A percentile compares a stretch with the other conserved stretches of the same genome.
Evolutionary conservation across 805 yeast genomes (phyloP).

Genomic region (Kazachstania martiniae): DNA sequence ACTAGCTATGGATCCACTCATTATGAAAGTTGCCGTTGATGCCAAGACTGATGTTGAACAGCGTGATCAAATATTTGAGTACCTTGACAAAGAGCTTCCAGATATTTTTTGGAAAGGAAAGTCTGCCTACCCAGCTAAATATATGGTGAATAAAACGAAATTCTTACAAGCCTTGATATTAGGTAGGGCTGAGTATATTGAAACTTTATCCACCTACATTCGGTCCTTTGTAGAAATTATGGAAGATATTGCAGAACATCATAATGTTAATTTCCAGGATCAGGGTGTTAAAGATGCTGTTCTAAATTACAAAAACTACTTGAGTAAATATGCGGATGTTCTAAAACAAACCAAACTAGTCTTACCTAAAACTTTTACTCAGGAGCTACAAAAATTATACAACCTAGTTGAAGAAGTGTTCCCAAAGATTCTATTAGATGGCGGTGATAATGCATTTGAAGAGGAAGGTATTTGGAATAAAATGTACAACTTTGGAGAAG

Average conservation of each 20-base stretch:
- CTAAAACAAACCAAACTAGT: constrained; percentile 1
- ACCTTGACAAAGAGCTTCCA: constrained; percentile 21
- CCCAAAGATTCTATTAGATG: constrained; percentile 6
- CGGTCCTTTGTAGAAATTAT: constrained; percentile 35
- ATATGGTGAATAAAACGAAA: constrained; percentile 17
- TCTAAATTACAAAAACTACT: constrained; percentile 28
- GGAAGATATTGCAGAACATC: constrained; percentile 37
- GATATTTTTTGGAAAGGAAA: constrained; percentile 13
- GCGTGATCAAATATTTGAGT: constrained; percentile 16
- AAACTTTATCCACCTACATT: constrained; percentile 12
- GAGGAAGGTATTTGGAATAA: too few relatives aligned
- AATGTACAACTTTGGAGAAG: too few relatives aligned
- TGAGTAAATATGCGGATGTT: constrained; percentile 8
- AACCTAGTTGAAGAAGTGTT: constrained; percentile 10
- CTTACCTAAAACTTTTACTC: constrained; percentile 8
- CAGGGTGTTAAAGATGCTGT: constrained; percentile 57
- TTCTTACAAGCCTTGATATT: constrained; percentile 17
- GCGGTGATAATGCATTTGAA: constrained; percentile 1
- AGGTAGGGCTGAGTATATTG: constrained; percentile 16
- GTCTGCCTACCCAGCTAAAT: constrained; percentile 15
- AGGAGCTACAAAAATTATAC: constrained; percentile 8
- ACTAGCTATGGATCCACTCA: constrained; percentile 18
- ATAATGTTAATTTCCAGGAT: constrained; percentile 72
- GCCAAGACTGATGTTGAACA: constrained; percentile 15
- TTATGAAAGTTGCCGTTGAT: constrained; percentile 14